Conservation (phyloP, 1,284 basidiomycete species). For the Mycena citricolor region DNA sequence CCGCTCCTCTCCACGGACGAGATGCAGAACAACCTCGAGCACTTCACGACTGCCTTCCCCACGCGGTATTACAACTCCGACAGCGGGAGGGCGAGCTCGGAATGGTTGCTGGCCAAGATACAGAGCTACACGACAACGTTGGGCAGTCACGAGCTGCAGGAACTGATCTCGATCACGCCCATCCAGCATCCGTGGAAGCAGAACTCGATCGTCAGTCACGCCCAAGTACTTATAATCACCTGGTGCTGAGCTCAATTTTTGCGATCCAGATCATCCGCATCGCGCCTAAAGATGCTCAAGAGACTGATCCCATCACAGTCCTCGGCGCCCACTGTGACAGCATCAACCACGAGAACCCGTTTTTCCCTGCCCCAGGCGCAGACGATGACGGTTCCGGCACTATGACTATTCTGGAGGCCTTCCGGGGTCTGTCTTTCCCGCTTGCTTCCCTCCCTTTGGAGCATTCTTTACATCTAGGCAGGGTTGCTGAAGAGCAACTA, state of each 20-base stretch:
- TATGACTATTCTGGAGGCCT: conserved; percentile 89
- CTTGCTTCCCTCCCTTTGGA: not conserved
- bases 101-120: conserved; percentile 18
- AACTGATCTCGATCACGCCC: conserved; percentile 68
- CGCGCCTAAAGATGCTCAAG: conserved; percentile 52
- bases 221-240: conserved; percentile 19
- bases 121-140: conserved; percentile 45
- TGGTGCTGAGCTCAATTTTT: conserved; percentile 9
- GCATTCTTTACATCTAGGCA: not conserved
- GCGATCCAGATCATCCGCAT: conserved; percentile 62
- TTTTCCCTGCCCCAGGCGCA: conserved; percentile 81
- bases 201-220: conserved; percentile 71
- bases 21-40: conserved; percentile 11
- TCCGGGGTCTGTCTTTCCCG: conserved; percentile 49
- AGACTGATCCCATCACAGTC: conserved; percentile 59
- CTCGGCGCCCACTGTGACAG: conserved; percentile 91
- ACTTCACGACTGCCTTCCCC: conserved; percentile 12
- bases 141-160: conserved; percentile 53
- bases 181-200: conserved; percentile 92
- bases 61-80: conserved; percentile 14
- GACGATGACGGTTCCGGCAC: conserved; percentile 88
- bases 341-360: conserved; percentile 72
- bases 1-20: conserved; percentile 8
- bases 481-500: conserved; percentile 36
- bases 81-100: conserved; percentile 13